Conservation (phyloP, 164 flowering plant genomes). For the Aristolochia fimbriata region DNA sequence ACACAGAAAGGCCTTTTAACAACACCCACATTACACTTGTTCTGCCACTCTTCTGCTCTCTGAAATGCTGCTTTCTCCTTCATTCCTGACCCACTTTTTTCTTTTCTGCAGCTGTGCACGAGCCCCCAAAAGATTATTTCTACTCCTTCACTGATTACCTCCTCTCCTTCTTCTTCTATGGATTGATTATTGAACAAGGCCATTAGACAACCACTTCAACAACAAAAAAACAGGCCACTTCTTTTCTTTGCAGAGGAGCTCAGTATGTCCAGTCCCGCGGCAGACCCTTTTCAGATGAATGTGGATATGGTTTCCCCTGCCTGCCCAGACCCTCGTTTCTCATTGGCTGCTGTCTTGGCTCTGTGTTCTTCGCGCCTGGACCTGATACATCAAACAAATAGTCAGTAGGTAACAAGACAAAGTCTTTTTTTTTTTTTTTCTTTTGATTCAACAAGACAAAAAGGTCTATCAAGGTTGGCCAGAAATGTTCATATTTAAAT, state of each 20-base stretch:
- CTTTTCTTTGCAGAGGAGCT: slow-evolving; percentile 3
- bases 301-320: slow-evolving; percentile 13
- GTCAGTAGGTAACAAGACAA: background rate
- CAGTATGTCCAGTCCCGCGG: slow-evolving; percentile 39
- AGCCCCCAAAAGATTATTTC: slow-evolving; percentile 4
- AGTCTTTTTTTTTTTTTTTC: too few species aligned
- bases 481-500: too few species aligned
- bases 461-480: too few species aligned
- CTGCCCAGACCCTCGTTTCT: slow-evolving; percentile 10
- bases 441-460: background rate
- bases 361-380: slow-evolving; percentile 11
- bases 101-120: background rate
- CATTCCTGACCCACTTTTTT: background rate
- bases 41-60: background rate
- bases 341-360: slow-evolving; percentile 4
- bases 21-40: background rate
- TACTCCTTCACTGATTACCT: background rate
- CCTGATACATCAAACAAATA: background rate
- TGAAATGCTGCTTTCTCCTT: background rate
- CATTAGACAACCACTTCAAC: background rate
- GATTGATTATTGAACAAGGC: background rate
- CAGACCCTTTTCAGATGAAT: slow-evolving; percentile 24
- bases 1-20: background rate
- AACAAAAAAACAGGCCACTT: background rate
- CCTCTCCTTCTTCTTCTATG: slow-evolving; percentile 1